phyloP scores from a whole-genome alignment of 2,329 filamentous ascomycete species.

The Alternaria angustiovoidea region DNA sequence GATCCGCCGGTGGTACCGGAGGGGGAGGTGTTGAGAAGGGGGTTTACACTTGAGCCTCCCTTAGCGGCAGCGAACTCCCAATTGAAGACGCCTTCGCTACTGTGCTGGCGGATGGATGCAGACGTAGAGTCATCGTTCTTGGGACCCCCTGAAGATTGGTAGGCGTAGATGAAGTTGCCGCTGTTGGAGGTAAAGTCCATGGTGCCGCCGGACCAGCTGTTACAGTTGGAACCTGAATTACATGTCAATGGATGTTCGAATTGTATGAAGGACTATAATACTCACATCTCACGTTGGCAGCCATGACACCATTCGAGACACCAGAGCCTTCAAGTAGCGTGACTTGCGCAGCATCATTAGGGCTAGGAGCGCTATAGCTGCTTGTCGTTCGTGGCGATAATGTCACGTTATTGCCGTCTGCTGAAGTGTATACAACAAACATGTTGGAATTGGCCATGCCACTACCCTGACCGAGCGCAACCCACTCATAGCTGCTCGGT shows the following conservation, averaged over 20 bases:
- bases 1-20: conserved; percentile 27
- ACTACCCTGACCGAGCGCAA: conserved; percentile 64
- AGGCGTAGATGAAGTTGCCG: conserved; percentile 62
- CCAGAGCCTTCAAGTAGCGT: conserved; percentile 63
- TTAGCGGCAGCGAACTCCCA: conserved; percentile 60
- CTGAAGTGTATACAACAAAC: conserved; percentile 65
- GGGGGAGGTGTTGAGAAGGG: conserved; percentile 45
- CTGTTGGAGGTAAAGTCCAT: conserved; percentile 58
- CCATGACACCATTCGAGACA: conserved; percentile 61
- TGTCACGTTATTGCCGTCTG: conserved; percentile 63
- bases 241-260: conserved; percentile 15
- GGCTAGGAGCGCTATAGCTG: conserved; percentile 55
- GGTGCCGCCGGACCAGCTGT: conserved; percentile 60
- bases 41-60: conserved; percentile 58
- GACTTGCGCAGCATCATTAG: conserved; percentile 55
- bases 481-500: conserved; percentile 62
- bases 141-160: conserved; percentile 54
- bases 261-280: background rate
- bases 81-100: conserved; percentile 50
- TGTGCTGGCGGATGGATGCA: conserved; percentile 57
- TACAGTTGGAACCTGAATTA: conserved; percentile 58
- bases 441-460: conserved; percentile 65
- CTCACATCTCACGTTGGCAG: conserved; percentile 64
- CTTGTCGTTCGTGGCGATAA: conserved; percentile 61
- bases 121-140: conserved; percentile 58